Evolutionary conservation across 495 filamentous ascomycete genomes (phyloP).

Genomic region (Lasiosphaeria hispida): DNA sequence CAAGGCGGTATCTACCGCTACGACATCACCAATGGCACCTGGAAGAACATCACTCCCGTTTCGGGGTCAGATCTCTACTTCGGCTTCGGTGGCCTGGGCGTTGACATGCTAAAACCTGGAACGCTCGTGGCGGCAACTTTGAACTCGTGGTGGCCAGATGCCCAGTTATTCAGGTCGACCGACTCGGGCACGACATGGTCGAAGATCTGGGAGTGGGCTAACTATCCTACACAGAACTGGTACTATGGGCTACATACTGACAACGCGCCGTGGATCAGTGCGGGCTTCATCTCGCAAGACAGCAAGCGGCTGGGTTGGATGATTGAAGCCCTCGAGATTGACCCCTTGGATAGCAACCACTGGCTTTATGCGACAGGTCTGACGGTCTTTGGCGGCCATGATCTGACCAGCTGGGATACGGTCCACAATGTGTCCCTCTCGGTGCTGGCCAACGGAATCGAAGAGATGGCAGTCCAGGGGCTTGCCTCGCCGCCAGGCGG

Average conservation of each 20-base stretch:
- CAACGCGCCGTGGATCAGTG: slow-evolving; percentile 50
- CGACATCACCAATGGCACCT: slow-evolving; percentile 46
- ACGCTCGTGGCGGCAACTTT: slow-evolving; percentile 54
- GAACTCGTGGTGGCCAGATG: slow-evolving; percentile 61
- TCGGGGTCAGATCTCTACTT: slow-evolving; percentile 42
- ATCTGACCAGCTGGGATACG: slow-evolving; percentile 51
- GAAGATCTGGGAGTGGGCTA: slow-evolving; percentile 49
- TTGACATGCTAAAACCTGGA: slow-evolving; percentile 54
- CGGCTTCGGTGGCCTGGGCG: slow-evolving; percentile 55
- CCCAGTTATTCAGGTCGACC: slow-evolving; percentile 51
- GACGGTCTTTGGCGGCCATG: slow-evolving; percentile 54
- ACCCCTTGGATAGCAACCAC: slow-evolving; percentile 59
- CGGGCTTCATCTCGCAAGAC: slow-evolving; percentile 44
- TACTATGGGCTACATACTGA: slow-evolving; percentile 43
- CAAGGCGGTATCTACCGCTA: slow-evolving; percentile 52
- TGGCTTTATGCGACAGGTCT: slow-evolving; percentile 59
- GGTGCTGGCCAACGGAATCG: slow-evolving; percentile 56
- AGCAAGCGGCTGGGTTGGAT: slow-evolving; percentile 59
- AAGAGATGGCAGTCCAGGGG: slow-evolving; percentile 55
- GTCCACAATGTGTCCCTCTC: slow-evolving; percentile 49
- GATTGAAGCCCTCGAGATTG: slow-evolving; percentile 59
- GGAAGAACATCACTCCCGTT: slow-evolving; percentile 56
- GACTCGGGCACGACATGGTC: slow-evolving; percentile 56
- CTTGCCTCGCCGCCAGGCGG: slow-evolving; percentile 53
- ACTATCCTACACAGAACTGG: slow-evolving; percentile 45